These are phyloP conservation scores for Starmera pachycereana DNA, from an alignment of 805 yeast genomes.

Conservation along the genomic window DNA sequence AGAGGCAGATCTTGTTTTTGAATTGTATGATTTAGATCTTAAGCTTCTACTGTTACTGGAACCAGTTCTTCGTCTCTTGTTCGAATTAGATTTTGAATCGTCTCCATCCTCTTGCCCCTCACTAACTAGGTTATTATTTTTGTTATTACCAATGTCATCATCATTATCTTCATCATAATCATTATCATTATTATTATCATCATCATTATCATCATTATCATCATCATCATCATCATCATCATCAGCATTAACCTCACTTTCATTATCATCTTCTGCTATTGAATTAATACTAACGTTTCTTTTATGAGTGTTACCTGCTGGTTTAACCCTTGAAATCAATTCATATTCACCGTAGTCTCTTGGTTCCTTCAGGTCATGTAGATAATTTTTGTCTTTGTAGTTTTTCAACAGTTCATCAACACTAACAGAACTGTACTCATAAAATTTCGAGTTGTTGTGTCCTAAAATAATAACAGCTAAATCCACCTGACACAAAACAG, in stretches of 20 bases:
- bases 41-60: not conserved
- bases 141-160: conserved; percentile 3
- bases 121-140: conserved; percentile 1
- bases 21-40: not conserved
- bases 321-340: conserved; percentile 21
- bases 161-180: conserved; percentile 11
- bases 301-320: conserved; percentile 3
- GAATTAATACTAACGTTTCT: conserved; percentile 5
- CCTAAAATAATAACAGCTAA: conserved; percentile 85
- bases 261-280: conserved; percentile 9
- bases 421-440: conserved; percentile 73
- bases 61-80: not conserved
- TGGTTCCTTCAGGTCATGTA: conserved; percentile 56
- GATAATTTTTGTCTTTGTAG: conserved; percentile 22
- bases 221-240: conserved; percentile 11
- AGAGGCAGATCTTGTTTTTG: not conserved
- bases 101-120: conserved; percentile 6
- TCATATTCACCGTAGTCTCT: conserved; percentile 55
- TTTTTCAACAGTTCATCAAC: conserved; percentile 37
- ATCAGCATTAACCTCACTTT: conserved; percentile 8
- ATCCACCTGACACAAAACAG: conserved; percentile 88
- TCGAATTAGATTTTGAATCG: not conserved
- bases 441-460: conserved; percentile 62
- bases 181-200: conserved; percentile 9
- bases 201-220: conserved; percentile 10